Evolutionary conservation across 169 alveolate species (phyloP), one percentile per base, ranked within the genome.

Genomic region (Plasmodium fragile): DNA sequence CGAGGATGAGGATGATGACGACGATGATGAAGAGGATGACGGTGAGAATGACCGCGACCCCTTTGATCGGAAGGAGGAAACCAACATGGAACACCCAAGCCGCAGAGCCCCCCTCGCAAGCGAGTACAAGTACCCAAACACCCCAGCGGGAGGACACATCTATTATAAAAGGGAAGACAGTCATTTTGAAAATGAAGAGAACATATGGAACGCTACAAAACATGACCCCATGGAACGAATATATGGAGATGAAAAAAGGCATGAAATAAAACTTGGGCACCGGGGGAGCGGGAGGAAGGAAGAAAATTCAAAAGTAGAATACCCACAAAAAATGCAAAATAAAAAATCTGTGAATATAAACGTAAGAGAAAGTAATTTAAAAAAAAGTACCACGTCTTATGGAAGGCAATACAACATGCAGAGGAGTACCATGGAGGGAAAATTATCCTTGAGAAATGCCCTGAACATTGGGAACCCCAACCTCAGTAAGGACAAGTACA

Each of bases 181-280:
- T n/a, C 49, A 78, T 80, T 78, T 89, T 59, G 82, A 41, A 79
- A 89, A 80, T 22, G 83, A 70, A 28, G 83, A 80, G n/a, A 79
- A 79, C 52, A 79, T 41, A 49, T 25, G 32, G 41, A 59, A 6
- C 5, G 30, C 49, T 39, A 16, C 84, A n/a, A 16, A 69, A 39
- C 18, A 36, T 41, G 28, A 79, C 52, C 34, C 18, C 16, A 28
- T 13, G 5, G 30, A 6, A 16, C 16, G 65, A 8, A 89, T 22
- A 30, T 53, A 65, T 22, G 41, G 82, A 69, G n/a, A 25, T 41
- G 53, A 55, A 41, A 73, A 70, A 25, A 89, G 81, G 45, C 71
- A 89, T 79, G 91, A 79, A 55, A 52, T 30, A 52, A 78, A 55
- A 55, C 11, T 80, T 13, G 16, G n/a, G 69, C 65, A 49, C 10